A percentile compares a stretch with the other conserved stretches of the same genome.
Evolutionary conservation across 441 rosid species (phyloP).

Genomic region (Adansonia madagascariensis): DNA sequence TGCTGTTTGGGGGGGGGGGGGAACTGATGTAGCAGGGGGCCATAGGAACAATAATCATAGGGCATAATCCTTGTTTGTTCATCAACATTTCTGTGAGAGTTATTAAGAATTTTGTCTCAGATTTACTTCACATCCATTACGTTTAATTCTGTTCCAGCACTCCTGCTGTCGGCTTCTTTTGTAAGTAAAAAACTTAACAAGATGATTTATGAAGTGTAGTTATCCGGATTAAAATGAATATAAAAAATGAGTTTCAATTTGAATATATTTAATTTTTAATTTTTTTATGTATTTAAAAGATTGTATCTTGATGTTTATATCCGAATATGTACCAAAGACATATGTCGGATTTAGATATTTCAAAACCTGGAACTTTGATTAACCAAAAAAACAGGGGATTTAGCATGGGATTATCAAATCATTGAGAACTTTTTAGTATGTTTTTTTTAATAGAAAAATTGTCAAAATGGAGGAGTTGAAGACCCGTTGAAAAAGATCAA

Average conservation of each 20-base stretch:
- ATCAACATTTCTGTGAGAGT: conserved; percentile 16
- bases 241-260: too few relatives aligned
- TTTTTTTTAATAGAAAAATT: conserved; percentile 11
- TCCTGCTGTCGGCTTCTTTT: not conserved
- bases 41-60: conserved; percentile 36
- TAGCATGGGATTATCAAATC: conserved; percentile 23
- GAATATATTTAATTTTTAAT: too few relatives aligned
- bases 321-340: not conserved
- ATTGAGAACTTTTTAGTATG: conserved; percentile 27
- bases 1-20: conserved; percentile 31
- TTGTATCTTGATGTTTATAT: too few relatives aligned
- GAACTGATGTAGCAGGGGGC: conserved; percentile 22
- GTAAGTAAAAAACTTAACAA: not conserved
- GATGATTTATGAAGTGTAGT: not conserved
- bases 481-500: not conserved
- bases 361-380: too few relatives aligned
- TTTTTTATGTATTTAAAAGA: too few relatives aligned
- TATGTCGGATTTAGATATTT: not conserved
- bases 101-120: conserved; percentile 16
- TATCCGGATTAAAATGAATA: too few relatives aligned
- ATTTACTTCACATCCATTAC: not conserved
- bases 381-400: not conserved
- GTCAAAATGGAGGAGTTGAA: not conserved
- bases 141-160: not conserved
- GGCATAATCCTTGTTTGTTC: conserved; percentile 30